Evolutionary conservation across 352 stramenopile genomes (phyloP), one percentile per base, ranked within the genome.

Genomic region (Pythium diclinum): DNA sequence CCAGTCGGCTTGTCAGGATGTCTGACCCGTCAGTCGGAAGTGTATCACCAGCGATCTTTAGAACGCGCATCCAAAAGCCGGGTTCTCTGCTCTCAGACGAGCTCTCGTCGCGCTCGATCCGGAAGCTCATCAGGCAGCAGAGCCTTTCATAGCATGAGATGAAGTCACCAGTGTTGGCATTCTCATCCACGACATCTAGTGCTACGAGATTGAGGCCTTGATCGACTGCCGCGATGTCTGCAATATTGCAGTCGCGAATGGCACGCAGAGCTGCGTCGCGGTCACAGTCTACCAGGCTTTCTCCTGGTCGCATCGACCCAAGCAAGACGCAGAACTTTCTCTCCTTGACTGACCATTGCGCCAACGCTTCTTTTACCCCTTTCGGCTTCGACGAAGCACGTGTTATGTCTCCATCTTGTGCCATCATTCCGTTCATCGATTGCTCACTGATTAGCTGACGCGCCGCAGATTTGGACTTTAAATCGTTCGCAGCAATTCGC

Each of bases 381-480:
- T 32, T 32, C 6, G 14, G 48, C 14, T 55, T 36, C 10, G 23
- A 34, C 21, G 28, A 36, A 21, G 48, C 2, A 28, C 25, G 25
- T 28, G 1, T 28, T 28, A 3, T 3, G 3, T 6, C 6, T 55
- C 23, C n/a, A 3, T 69, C 47, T 17, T 28, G 5, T 36, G 16
- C 28, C 36, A 5, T 23, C 6, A 30, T 25, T 6, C 23, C 11
- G 14, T 19, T 49, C 3, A 7, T 36, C 0, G 25, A 25, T 6
- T 62, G n/a, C 4, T 68, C 62, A 11, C 56, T 23, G 44, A 92
- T 73, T 47, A 92, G 58, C 7, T 63, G 51, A 33, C 72, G 36
- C 8, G 87, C 78, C 30, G 46, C 59, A 7, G 14, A 6, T 63
- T 92, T 92, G 7, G 83, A 89, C 1, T 65, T 34, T 14, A 92